Conservation (phyloP, 768 basidiomycete genomes). For the Kwoniella heveanensis region DNA sequence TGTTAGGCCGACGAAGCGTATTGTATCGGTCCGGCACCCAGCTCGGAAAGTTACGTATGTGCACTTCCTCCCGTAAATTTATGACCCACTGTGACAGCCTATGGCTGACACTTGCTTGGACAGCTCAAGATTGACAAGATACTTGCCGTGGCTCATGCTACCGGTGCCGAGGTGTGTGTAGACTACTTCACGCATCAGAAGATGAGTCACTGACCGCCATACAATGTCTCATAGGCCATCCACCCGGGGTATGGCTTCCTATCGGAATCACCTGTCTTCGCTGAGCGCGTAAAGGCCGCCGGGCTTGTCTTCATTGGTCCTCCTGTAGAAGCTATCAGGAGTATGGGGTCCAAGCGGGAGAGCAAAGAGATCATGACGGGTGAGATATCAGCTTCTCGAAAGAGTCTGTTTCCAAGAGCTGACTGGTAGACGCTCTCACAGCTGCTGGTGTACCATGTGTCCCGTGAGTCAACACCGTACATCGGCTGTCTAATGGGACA, state of each 20-base stretch:
- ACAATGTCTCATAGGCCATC: slow-evolving; percentile 83
- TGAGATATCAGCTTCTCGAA: slow-evolving; percentile 50
- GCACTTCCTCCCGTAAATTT: neutral
- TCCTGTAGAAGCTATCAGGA: slow-evolving; percentile 79
- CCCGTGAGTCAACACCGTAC: slow-evolving; percentile 58
- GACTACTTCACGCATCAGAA: too few species aligned
- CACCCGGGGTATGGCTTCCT: slow-evolving; percentile 94
- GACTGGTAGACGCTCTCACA: slow-evolving; percentile 51
- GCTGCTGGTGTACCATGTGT: slow-evolving; percentile 90
- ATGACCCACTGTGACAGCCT: too few species aligned
- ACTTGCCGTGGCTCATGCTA: slow-evolving; percentile 74
- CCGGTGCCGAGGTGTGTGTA: slow-evolving; percentile 74
- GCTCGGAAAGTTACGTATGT: slow-evolving; percentile 83
- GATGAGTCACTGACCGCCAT: too few species aligned
- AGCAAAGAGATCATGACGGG: slow-evolving; percentile 93
- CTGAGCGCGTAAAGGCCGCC: slow-evolving; percentile 70
- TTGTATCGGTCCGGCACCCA: slow-evolving; percentile 88
- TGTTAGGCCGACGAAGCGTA: slow-evolving; percentile 82
- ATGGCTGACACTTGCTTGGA: neutral
- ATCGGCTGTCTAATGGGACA: too few species aligned
- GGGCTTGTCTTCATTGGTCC: slow-evolving; percentile 91
- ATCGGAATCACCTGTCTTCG: slow-evolving; percentile 85
- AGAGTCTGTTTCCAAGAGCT: slow-evolving; percentile 5
- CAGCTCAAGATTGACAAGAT: slow-evolving; percentile 87
- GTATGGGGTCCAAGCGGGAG: slow-evolving; percentile 98